Evolutionary conservation across 768 basidiomycete genomes (phyloP), one percentile per base, ranked within the genome.

Genomic region (Mycena polygramma): DNA sequence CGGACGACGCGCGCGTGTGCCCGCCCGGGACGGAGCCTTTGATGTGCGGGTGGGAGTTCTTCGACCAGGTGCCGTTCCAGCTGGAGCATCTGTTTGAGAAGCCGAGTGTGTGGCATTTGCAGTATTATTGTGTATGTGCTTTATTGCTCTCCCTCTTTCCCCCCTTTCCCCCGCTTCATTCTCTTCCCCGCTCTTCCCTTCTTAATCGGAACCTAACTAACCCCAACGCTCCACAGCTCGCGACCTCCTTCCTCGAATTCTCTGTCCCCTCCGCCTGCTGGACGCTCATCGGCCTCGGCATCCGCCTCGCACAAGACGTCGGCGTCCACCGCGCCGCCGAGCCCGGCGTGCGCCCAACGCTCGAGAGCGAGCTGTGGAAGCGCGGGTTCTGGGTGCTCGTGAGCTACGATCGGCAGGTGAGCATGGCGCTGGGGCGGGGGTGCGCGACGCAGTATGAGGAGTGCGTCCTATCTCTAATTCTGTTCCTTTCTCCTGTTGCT

Each of bases 281-380:
- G 94, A 87, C 87, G 0, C 77, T 91, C 60, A 86, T 90, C 39
- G 92, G 92, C 7, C 84, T 84, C 48, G 68, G 68, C 17, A 39
- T 69, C 39, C 68, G 68, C n/a, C 45, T 69, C n/a, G 68, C 68
- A 14, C 62, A 64, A 20, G 68, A 69, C 41, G 63, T 64, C 39
- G 68, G 68, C 37, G 68, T 57, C 2, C 68, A 69, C 22, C 45
- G 68, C 4, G 22, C 84, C 30, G 79, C 78, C 55, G 67, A 76
- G 17, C 71, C 76, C 26, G 78, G 71, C 64, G 75, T 11, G 66
- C 76, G 78, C 20, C 83, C 83, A 3, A 85, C 81, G 13, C 79
- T 83, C 11, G 90, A 94, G 72, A 85, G 90, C 61, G 93, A 95
- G 77, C 84, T 92, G 30, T 93, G 92, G 88, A 92, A 92, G 76